These are phyloP conservation scores for Paramyrothecium sp. DNA, from an alignment of 2,329 filamentous ascomycete genomes.

Conservation along the genomic window DNA sequence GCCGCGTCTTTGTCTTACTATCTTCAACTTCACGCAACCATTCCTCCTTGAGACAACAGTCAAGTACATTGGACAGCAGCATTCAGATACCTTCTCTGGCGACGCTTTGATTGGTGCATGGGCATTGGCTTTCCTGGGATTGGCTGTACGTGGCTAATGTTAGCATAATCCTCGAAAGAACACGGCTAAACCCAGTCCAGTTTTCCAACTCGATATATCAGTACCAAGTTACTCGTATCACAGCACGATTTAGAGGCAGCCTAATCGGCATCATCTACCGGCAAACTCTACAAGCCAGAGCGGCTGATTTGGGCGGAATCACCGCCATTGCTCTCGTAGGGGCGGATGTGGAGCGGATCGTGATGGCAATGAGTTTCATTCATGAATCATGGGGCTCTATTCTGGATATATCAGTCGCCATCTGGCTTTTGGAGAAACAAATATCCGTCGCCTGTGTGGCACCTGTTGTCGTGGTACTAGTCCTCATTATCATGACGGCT, in stretches of 20 bases:
- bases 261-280: slow-evolving; percentile 23
- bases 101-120: slow-evolving; percentile 27
- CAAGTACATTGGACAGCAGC: slow-evolving; percentile 10
- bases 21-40: slow-evolving; percentile 27
- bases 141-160: slow-evolving; percentile 17
- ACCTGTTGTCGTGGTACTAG: slow-evolving; percentile 20
- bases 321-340: slow-evolving; percentile 30
- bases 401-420: slow-evolving; percentile 22
- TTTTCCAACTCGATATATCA: slow-evolving; percentile 17
- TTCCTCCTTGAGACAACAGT: slow-evolving; percentile 25
- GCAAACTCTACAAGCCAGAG: slow-evolving; percentile 14
- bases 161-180: neutral
- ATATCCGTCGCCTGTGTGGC: slow-evolving; percentile 22
- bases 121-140: slow-evolving; percentile 26
- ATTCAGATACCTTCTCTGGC: slow-evolving; percentile 14
- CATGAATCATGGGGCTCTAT: slow-evolving; percentile 27
- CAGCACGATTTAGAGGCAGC: slow-evolving; percentile 17
- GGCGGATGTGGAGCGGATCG: slow-evolving; percentile 29
- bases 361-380: slow-evolving; percentile 13
- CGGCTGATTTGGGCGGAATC: slow-evolving; percentile 16
- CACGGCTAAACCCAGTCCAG: slow-evolving; percentile 1
- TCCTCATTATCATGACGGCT: slow-evolving; percentile 15
- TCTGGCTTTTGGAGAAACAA: slow-evolving; percentile 26
- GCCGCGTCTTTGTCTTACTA: slow-evolving; percentile 21
- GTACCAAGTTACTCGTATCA: slow-evolving; percentile 20